Evolutionary conservation across 306 rosid genomes (phyloP).

Genomic region (Lupinus albus): DNA sequence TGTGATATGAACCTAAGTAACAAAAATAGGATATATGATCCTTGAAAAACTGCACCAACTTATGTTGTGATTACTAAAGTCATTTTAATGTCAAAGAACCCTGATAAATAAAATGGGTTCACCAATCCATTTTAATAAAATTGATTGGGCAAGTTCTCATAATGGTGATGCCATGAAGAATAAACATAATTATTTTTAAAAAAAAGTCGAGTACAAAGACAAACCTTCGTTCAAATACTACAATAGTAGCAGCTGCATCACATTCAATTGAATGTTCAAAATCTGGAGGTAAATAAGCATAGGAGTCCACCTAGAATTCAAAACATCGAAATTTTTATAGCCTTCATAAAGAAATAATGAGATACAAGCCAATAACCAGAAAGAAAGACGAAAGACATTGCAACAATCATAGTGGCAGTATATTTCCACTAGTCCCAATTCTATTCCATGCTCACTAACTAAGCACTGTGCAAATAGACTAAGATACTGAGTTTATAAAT

Average conservation of each 20-base stretch:
- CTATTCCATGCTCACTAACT: slow-evolving; percentile 12
- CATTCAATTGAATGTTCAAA: slow-evolving; percentile 66
- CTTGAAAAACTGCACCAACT: slow-evolving; percentile 31
- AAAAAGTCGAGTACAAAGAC: slow-evolving; percentile 32
- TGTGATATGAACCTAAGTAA: slow-evolving; percentile 23
- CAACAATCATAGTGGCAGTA: slow-evolving; percentile 14
- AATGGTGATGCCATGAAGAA: slow-evolving; percentile 31
- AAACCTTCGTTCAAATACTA: slow-evolving; percentile 87
- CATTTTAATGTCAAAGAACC: slow-evolving; percentile 29
- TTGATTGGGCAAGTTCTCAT: slow-evolving; percentile 32
- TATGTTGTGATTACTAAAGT: slow-evolving; percentile 1
- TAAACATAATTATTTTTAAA: background rate
- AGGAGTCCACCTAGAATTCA: slow-evolving; percentile 76
- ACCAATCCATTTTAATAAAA: slow-evolving; percentile 30
- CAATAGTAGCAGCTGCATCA: slow-evolving; percentile 65
- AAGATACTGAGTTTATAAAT: background rate
- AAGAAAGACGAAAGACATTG: background rate
- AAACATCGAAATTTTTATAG: slow-evolving; percentile 27
- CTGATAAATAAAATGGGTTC: slow-evolving; percentile 28
- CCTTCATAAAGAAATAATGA: slow-evolving; percentile 7
- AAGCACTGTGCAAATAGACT: slow-evolving; percentile 4
- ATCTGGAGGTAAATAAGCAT: slow-evolving; percentile 81
- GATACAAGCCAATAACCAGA: slow-evolving; percentile 19
- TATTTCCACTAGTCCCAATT: slow-evolving; percentile 14
- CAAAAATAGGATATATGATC: slow-evolving; percentile 20